Conservation (phyloP, 371 early-diverging fungal genomes). For the Syncephalastrum monosporum region DNA sequence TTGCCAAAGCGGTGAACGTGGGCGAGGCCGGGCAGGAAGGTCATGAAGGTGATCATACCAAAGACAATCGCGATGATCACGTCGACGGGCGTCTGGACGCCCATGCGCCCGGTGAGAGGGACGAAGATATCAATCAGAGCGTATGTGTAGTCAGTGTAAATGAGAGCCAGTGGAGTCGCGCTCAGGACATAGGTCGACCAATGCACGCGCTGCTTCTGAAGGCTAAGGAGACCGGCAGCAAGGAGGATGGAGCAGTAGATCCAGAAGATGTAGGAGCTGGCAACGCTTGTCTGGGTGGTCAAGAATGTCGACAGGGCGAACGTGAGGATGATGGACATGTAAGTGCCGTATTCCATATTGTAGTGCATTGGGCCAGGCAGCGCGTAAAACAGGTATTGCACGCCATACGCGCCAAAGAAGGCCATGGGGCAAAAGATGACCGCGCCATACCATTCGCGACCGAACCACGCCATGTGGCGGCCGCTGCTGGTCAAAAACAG, state of each 20-base stretch:
- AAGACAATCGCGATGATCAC: constrained; percentile 62
- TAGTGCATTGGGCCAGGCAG: constrained; percentile 39
- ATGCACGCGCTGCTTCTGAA: constrained; percentile 21
- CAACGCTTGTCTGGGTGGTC: constrained; percentile 47
- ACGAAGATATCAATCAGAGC: constrained; percentile 68
- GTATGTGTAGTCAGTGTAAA: constrained; percentile 50
- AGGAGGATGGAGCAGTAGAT: constrained; percentile 32
- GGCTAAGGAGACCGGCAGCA: constrained; percentile 22
- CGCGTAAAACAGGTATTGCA: constrained; percentile 39
- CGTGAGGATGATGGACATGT: constrained; percentile 31
- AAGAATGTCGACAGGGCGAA: constrained; percentile 37
- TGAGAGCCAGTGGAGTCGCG: constrained; percentile 34
- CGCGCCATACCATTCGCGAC: constrained; percentile 58
- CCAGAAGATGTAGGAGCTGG: constrained; percentile 52
- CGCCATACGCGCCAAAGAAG: constrained; percentile 46
- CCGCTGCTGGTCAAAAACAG: constrained; percentile 40
- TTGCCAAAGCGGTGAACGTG: constrained; percentile 58
- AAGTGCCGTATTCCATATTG: constrained; percentile 43
- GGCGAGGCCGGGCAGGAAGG: constrained; percentile 53
- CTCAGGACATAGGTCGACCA: constrained; percentile 41
- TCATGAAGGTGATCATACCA: constrained; percentile 53
- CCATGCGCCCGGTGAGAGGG: constrained; percentile 75
- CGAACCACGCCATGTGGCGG: constrained; percentile 69
- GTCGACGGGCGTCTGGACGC: constrained; percentile 69
- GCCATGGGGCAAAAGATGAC: constrained; percentile 56